Conservation (phyloP, 352 stramenopile genomes). For the Globisporangium irregulare region DNA sequence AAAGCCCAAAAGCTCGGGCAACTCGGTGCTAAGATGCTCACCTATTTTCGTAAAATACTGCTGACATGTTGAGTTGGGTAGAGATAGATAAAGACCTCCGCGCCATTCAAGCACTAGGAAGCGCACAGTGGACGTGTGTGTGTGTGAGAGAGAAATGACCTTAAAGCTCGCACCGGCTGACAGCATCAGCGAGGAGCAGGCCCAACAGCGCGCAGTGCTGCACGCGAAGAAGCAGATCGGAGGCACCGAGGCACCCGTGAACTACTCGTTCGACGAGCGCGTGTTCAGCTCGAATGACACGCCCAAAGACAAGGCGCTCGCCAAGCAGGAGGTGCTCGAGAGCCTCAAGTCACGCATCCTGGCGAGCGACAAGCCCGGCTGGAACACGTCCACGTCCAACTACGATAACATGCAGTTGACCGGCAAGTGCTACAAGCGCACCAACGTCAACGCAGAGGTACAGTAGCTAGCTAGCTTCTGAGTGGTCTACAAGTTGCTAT, state of each 20-base stretch:
- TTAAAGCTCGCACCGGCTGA: constrained; percentile 7
- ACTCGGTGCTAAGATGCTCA: constrained; percentile 2
- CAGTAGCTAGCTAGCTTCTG: background rate
- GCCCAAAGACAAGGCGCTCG: constrained; percentile 41
- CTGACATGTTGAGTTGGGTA: background rate
- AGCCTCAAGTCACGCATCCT: constrained; percentile 61
- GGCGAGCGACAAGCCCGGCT: constrained; percentile 46
- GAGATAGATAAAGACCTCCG: background rate
- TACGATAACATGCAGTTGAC: constrained; percentile 73
- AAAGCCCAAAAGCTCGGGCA: background rate
- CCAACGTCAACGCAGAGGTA: constrained; percentile 76
- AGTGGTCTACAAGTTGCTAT: no score
- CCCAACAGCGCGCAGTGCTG: constrained; percentile 16
- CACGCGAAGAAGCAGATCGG: constrained; percentile 69
- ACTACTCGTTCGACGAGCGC: constrained; percentile 69
- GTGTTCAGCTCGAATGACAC: constrained; percentile 71
- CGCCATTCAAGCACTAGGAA: background rate
- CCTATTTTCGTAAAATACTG: constrained; percentile 7
- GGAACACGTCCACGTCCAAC: constrained; percentile 66
- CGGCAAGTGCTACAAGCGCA: constrained; percentile 75
- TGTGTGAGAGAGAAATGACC: background rate
- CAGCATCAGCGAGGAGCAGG: constrained; percentile 20
- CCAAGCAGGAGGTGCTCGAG: constrained; percentile 64
- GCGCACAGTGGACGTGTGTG: no score
- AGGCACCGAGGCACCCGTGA: constrained; percentile 49